Percentiles rank a stretch among this genome's conserved stretches.
phyloP scores from a whole-genome alignment of 331 rosid species.

The Saraca asoca region DNA sequence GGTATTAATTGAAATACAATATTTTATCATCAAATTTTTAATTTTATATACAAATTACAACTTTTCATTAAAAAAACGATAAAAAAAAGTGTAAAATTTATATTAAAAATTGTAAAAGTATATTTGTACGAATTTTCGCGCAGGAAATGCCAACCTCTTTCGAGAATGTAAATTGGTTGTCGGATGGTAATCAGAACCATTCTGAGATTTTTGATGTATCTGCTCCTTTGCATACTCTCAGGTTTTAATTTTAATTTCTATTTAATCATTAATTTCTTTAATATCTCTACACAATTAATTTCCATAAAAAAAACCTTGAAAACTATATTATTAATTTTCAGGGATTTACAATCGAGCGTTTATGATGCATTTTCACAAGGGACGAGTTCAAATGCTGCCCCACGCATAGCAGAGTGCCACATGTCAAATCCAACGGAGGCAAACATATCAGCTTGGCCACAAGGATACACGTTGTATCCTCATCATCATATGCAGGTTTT shows the following conservation, averaged over 20 bases:
- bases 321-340: not conserved
- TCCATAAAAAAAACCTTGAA: too few species aligned
- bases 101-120: too few species aligned
- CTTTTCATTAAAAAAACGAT: too few species aligned
- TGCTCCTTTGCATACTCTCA: slow-evolving; percentile 48
- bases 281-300: too few species aligned
- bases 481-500: slow-evolving; percentile 36
- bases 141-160: slow-evolving; percentile 56
- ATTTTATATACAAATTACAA: too few species aligned
- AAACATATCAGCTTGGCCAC: slow-evolving; percentile 60
- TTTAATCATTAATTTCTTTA: too few species aligned
- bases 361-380: slow-evolving; percentile 74
- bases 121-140: too few species aligned
- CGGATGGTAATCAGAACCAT: slow-evolving; percentile 49
- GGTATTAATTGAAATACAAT: slow-evolving; percentile 36
- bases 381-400: slow-evolving; percentile 50
- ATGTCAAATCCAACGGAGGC: slow-evolving; percentile 44
- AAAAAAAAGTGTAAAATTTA: too few species aligned
- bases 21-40: too few species aligned
- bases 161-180: slow-evolving; percentile 62
- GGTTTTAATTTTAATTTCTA: slow-evolving; percentile 35
- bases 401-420: slow-evolving; percentile 52
- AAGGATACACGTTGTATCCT: slow-evolving; percentile 49
- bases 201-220: slow-evolving; percentile 54
- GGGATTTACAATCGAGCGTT: slow-evolving; percentile 55